Base-by-base conservation (phyloP, 345 rosid genomes). In the Toxicodendron radicans region DNA sequence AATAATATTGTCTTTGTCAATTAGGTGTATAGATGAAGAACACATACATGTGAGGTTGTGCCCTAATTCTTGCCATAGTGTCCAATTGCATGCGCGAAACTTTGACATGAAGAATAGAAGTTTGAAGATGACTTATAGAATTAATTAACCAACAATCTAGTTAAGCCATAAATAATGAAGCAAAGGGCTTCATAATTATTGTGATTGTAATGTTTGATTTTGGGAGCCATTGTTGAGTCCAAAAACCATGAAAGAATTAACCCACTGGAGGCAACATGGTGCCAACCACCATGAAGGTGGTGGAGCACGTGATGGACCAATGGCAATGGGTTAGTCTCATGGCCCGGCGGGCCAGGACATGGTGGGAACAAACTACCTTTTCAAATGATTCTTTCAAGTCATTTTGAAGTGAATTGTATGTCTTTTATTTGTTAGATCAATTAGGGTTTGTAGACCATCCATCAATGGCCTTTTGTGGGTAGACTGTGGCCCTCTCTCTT, bases 41-140 rank as follows among this genome's bases (percentile, higher is more conserved):
- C 70, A 66, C 23, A 66, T 3, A 7, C 70, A 66, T 30, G 70
- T 66, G 70, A 49, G 48, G 13, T 24, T 66, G 70, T 66, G 70
- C 70, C 70, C 70, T 48, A 66, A 48, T 48, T 45, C 58, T 32
- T 66, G 20, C 65, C 45, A 2, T 61, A 5, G 45, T 51, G 45
- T 20, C 43, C 65, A 61, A 32, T 61, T 61, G 45, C 20, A 2
- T 32, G 21, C 65, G 16, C 65, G 17, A 7, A 61, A 16, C 18
- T 51, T 51, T 13, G 54, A 51, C 54, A 51, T 13, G 6, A 18
- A 51, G 54, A 51, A 51, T 0, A 3, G 21, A n/a, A 61, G 17
- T 51, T 41, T 32, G 45, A 61, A 61, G 35, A 16, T 32, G 45
- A 61, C 65, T n/a, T 38, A 16, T 7, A 38, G 6, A 38, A 38